Percentiles rank a stretch among this genome's conserved stretches.
Evolutionary conservation across 192 early-diverging fungal genomes (phyloP).

Genomic region (Backusella psychrophila): DNA sequence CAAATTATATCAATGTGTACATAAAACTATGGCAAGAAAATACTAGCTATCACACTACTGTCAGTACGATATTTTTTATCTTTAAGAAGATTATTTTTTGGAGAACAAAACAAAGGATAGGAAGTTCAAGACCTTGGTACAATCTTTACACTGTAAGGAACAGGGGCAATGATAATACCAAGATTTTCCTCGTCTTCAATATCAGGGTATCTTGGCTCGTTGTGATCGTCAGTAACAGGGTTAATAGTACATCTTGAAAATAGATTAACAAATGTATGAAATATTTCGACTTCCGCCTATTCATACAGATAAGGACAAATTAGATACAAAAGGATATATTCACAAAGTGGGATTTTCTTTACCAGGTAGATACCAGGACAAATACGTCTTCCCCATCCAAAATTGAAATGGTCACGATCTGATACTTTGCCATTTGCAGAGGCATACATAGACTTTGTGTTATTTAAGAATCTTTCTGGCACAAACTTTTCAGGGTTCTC

Average conservation of each 20-base stretch:
- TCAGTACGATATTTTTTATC: too few relatives aligned
- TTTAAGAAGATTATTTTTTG: too few relatives aligned
- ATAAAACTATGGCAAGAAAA: too few relatives aligned
- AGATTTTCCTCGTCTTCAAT: neutral
- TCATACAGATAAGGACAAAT: neutral
- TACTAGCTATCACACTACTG: too few relatives aligned
- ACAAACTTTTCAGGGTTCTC: slow-evolving; percentile 45
- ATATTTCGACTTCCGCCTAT: slow-evolving; percentile 1
- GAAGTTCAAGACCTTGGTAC: neutral
- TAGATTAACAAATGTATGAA: neutral
- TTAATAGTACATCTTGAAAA: neutral
- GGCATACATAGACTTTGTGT: neutral
- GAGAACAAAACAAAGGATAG: too few relatives aligned
- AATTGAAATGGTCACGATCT: slow-evolving; percentile 16
- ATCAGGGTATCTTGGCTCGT: neutral
- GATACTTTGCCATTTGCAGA: slow-evolving; percentile 18
- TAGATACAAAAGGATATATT: neutral
- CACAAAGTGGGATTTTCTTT: neutral
- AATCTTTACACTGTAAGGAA: neutral
- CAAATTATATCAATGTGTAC: too few relatives aligned
- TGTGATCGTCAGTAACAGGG: neutral
- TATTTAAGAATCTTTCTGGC: slow-evolving; percentile 40
- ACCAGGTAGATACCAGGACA: slow-evolving; percentile 14
- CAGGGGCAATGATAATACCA: neutral
- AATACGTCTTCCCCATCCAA: slow-evolving; percentile 23